Percentiles rank a stretch among this genome's conserved stretches.
These are phyloP conservation scores for Ophiostoma ips DNA, from an alignment of 2,329 filamentous ascomycete genomes.

Conservation along the genomic window DNA sequence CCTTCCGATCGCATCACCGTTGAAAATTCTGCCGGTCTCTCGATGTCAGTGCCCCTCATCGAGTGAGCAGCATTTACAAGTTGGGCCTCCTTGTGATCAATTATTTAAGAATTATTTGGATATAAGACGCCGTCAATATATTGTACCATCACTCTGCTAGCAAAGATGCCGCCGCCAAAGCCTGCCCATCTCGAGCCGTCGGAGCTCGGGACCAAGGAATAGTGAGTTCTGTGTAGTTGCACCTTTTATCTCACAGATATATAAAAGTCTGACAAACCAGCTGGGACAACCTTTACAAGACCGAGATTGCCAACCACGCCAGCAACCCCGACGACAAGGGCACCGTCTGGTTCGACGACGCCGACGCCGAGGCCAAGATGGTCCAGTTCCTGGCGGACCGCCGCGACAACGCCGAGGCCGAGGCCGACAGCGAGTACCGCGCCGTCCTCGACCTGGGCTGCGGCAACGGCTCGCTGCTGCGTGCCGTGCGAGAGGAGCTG, in stretches of 20 bases:
- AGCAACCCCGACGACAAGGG: slow-evolving; percentile 65
- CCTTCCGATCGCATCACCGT: background rate
- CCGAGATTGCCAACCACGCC: slow-evolving; percentile 57
- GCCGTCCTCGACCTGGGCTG: slow-evolving; percentile 76
- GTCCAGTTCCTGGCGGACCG: slow-evolving; percentile 46
- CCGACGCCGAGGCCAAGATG: slow-evolving; percentile 71
- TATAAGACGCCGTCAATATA: no score
- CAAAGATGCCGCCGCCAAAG: slow-evolving; percentile 17
- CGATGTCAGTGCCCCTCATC: no score
- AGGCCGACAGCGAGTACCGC: slow-evolving; percentile 26
- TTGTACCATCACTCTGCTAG: no score
- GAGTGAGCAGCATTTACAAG: no score
- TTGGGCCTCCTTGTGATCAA: no score
- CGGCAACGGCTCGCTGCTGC: slow-evolving; percentile 86
- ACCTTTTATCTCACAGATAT: no score
- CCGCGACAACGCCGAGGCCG: no score
- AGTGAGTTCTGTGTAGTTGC: slow-evolving; percentile 42
- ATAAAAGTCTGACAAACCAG: slow-evolving; percentile 25
- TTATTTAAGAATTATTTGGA: no score
- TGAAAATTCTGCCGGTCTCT: slow-evolving; percentile 3
- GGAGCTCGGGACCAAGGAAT: slow-evolving; percentile 76
- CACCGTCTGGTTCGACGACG: slow-evolving; percentile 94
- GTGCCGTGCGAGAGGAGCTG: slow-evolving; percentile 50
- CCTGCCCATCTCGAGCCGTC: slow-evolving; percentile 62
- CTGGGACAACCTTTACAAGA: slow-evolving; percentile 63